Percentiles rank a stretch among this genome's conserved stretches.
phyloP scores from a whole-genome alignment of 805 yeast genomes.

The Brettanomyces custersianus region DNA sequence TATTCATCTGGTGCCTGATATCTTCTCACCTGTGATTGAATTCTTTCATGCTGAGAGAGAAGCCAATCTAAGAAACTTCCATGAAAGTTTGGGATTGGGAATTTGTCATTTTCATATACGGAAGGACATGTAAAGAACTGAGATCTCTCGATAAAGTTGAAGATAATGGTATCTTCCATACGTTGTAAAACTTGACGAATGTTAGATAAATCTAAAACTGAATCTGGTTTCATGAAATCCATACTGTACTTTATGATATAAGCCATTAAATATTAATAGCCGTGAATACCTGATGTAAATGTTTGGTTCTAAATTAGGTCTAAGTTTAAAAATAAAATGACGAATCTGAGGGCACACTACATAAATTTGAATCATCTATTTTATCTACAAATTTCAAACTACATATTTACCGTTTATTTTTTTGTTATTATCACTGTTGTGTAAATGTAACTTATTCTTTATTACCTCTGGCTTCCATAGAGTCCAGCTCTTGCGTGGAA shows the following conservation, averaged over 20 bases:
- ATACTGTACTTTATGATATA: conserved; percentile 34
- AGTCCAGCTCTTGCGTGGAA: too few relatives aligned
- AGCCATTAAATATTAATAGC: too few relatives aligned
- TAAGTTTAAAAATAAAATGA: too few relatives aligned
- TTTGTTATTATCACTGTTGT: too few relatives aligned
- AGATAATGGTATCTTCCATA: conserved; percentile 95
- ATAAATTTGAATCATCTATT: too few relatives aligned
- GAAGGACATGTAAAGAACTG: conserved; percentile 72
- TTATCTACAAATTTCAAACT: too few relatives aligned
- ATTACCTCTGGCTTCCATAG: too few relatives aligned
- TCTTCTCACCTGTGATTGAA: conserved; percentile 75
- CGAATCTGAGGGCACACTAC: too few relatives aligned
- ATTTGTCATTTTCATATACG: conserved; percentile 55
- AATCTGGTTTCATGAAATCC: conserved; percentile 80
- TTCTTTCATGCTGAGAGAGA: conserved; percentile 61
- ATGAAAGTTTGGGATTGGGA: conserved; percentile 50
- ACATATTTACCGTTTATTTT: too few relatives aligned
- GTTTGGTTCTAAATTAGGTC: too few relatives aligned
- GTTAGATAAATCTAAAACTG: conserved; percentile 71
- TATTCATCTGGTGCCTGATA: conserved; percentile 92
- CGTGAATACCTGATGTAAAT: too few relatives aligned
- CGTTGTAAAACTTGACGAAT: conserved; percentile 79
- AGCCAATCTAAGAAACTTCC: conserved; percentile 89
- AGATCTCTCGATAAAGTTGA: conserved; percentile 86
- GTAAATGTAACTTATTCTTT: too few relatives aligned